Base-by-base conservation (phyloP, 164 flowering plant species). In the Platanus orientalis region DNA sequence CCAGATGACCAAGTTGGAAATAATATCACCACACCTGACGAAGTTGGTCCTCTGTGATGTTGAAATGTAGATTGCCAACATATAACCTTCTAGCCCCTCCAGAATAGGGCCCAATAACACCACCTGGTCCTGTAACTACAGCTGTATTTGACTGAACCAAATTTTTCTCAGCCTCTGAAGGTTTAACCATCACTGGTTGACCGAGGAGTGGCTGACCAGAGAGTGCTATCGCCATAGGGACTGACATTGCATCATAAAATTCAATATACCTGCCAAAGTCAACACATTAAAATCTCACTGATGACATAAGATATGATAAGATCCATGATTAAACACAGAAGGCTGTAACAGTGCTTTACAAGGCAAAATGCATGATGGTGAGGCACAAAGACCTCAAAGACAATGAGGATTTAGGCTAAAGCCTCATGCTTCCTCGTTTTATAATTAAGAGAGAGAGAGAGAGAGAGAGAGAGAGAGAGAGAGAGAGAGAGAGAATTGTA, bases 81-180 rank as follows among this genome's bases (percentile, higher is more conserved):
- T 93, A 93, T 23, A 93, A 74, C 73, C 81, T 83, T 76, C 98
- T 81, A 64, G 85, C 98, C 17, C 87, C 92, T 3, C 84, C 97
- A 27, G 96, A 78, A 66, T 84, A 81, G 11, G 92, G 80, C 42
- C 86, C 86, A 57, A 64, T 70, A 40, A 62, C 64, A 34, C 91
- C 87, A 69, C 78, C 82, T 61, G 82, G 40, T 53, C 73, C 81
- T 47, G 71, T 85, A 63, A 76, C 83, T 24, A 73, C 76, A 50
- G 87, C 67, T 24, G 88, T 25, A 57, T 84, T 88, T 48, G 98
- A 83, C 69, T 88, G 97, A 42, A 87, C 97, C 63, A 88, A 82
- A 69, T 93, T 93, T 74, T 93, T 93, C 72, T 93, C 98, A 68
- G 98, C 97, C 77, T 93, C 98, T 53, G 97, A 93, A 59, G 97